Evolutionary conservation across 768 basidiomycete genomes (phyloP), one percentile per base, ranked within the genome.

Genomic region (Porpolomopsis calyptriformis): DNA sequence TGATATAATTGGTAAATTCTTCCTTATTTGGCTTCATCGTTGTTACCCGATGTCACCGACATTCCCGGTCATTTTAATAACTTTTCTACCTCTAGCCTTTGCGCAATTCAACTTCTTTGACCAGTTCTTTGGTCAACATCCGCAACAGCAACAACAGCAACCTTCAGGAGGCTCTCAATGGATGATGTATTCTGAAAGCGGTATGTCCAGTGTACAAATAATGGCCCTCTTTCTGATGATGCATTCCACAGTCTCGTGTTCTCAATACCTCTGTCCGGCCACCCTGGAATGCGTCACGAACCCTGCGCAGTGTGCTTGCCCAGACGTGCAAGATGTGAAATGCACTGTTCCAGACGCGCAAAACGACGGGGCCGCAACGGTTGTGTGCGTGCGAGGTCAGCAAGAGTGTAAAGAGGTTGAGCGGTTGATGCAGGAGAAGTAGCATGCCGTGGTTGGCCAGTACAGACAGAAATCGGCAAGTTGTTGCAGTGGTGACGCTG

Each of bases 41-140:
- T n/a, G n/a, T n/a, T n/a, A n/a, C n/a, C n/a, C n/a, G n/a, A n/a
- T n/a, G n/a, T n/a, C n/a, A n/a, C n/a, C n/a, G n/a, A n/a, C n/a
- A n/a, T n/a, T n/a, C n/a, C n/a, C n/a, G n/a, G n/a, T n/a, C n/a
- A n/a, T n/a, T n/a, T n/a, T n/a, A n/a, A n/a, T n/a, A n/a, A n/a
- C n/a, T 41, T 43, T 70, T 16, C 51, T 63, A 12, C 62, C 66
- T 19, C 38, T 67, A 36, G 73, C 60, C 25, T 63, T 66, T 12
- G 81, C 78, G n/a, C 84, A 88, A 55, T 88, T 87, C 60, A 71
- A 77, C 38, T 84, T 86, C 62, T 89, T 89, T 55, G 78, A 82
- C 50, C 77, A 81, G 34, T 80, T 87, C 76, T 88, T 85, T 55
- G 76, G 77, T 34, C 68, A 74, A 19, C 74, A 76, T 31, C 72